Evolutionary conservation across 352 stramenopile species (phyloP).

Genomic region (Phytophthora idaei): DNA sequence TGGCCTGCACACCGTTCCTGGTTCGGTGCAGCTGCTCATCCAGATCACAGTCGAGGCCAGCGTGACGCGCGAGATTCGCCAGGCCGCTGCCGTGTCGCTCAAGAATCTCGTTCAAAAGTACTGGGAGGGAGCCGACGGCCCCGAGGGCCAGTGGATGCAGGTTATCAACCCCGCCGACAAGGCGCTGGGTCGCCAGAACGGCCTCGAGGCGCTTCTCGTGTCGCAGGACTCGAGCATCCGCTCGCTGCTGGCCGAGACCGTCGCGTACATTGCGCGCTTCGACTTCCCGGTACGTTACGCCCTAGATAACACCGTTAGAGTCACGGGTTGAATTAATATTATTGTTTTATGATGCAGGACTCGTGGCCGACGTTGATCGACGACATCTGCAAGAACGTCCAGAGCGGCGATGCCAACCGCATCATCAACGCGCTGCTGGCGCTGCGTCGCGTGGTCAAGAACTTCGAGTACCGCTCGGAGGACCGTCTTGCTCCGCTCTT

Average conservation of each 20-base stretch:
- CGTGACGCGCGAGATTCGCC: slow-evolving; percentile 86
- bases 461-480: slow-evolving; percentile 97
- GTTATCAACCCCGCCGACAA: slow-evolving; percentile 75
- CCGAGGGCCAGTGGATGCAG: slow-evolving; percentile 73
- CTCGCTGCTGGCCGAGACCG: slow-evolving; percentile 92
- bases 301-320: not conserved
- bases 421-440: slow-evolving; percentile 94
- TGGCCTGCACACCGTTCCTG: slow-evolving; percentile 77
- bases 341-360: slow-evolving; percentile 31
- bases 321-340: not conserved
- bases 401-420: slow-evolving; percentile 83
- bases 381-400: slow-evolving; percentile 91
- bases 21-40: slow-evolving; percentile 79
- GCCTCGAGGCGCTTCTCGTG: slow-evolving; percentile 67
- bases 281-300: slow-evolving; percentile 90
- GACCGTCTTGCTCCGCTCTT: slow-evolving; percentile 92
- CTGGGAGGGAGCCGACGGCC: slow-evolving; percentile 87
- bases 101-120: slow-evolving; percentile 97
- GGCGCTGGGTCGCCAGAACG: slow-evolving; percentile 67
- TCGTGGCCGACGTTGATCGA: slow-evolving; percentile 93
- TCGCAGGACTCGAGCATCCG: slow-evolving; percentile 49
- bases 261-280: slow-evolving; percentile 94
- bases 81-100: slow-evolving; percentile 93
- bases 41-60: slow-evolving; percentile 78
- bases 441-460: slow-evolving; percentile 96